phyloP scores from a whole-genome alignment of 1,284 basidiomycete genomes.

The Austroboletus novae-zelandiae region DNA sequence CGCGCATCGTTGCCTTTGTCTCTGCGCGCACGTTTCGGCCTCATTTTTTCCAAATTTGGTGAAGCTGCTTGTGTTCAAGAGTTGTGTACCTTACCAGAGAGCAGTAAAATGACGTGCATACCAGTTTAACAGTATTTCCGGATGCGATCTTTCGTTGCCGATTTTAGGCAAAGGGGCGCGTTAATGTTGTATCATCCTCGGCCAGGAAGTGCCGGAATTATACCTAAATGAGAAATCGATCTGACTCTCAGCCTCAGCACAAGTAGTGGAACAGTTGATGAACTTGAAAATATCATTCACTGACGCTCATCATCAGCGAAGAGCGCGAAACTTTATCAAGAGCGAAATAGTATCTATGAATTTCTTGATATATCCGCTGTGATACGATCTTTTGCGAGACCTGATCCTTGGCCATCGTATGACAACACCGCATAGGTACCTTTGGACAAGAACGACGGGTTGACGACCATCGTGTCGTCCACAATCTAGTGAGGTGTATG shows the following conservation, averaged over 20 bases:
- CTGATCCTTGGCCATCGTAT: constrained; percentile 32
- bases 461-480: constrained; percentile 64
- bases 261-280: too few relatives aligned
- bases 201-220: too few relatives aligned
- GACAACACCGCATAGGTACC: constrained; percentile 50
- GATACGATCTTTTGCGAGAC: constrained; percentile 35
- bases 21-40: not conserved
- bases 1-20: not conserved
- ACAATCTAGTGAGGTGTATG: constrained; percentile 47
- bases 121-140: not conserved
- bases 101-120: not conserved
- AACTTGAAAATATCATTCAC: not conserved
- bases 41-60: not conserved
- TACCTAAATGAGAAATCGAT: too few relatives aligned
- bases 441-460: constrained; percentile 69
- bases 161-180: too few relatives aligned
- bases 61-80: not conserved
- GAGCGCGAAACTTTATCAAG: not conserved
- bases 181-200: too few relatives aligned
- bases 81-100: not conserved
- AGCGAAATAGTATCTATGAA: constrained; percentile 15
- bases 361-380: constrained; percentile 33
- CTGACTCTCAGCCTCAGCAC: too few relatives aligned
- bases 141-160: too few relatives aligned
- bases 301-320: not conserved